Evolutionary conservation across 495 filamentous ascomycete species (phyloP).

Genomic region (Sphaerosporella brunnea): DNA sequence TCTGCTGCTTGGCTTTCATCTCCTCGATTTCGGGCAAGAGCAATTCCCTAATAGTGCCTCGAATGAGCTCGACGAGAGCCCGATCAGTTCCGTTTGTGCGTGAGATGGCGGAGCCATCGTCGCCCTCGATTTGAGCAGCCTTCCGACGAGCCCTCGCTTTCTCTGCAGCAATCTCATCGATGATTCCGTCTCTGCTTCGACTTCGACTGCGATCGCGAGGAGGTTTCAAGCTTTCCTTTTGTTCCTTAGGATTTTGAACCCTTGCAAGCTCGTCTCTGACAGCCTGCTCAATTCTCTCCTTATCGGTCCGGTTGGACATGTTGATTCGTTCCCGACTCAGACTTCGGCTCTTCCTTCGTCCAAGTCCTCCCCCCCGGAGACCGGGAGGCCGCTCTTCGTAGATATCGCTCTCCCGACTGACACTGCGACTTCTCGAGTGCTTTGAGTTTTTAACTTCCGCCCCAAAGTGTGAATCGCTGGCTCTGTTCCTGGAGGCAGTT

Average conservation of each 20-base stretch:
- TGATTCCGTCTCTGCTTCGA: conserved; percentile 43
- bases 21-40: conserved; percentile 85
- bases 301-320: conserved; percentile 45
- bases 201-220: conserved; percentile 37
- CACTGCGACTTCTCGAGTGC: conserved; percentile 20
- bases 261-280: conserved; percentile 30
- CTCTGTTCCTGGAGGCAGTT: conserved; percentile 15
- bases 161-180: conserved; percentile 29
- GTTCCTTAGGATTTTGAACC: conserved; percentile 26
- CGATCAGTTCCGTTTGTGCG: conserved; percentile 64
- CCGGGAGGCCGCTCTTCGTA: conserved; percentile 18
- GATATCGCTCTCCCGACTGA: conserved; percentile 35
- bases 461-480: conserved; percentile 16
- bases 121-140: conserved; percentile 19
- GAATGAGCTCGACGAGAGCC: conserved; percentile 82
- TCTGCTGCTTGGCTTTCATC: conserved; percentile 71
- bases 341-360: conserved; percentile 46
- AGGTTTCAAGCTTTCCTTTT: conserved; percentile 22
- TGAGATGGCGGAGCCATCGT: not conserved
- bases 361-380: conserved; percentile 23
- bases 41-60: conserved; percentile 82
- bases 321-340: conserved; percentile 51
- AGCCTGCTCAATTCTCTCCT: conserved; percentile 50
- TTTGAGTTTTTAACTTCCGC: conserved; percentile 12
- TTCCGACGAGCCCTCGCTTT: conserved; percentile 22